Conservation (phyloP, 2,329 filamentous ascomycete genomes). For the Fusarium sp. region DNA sequence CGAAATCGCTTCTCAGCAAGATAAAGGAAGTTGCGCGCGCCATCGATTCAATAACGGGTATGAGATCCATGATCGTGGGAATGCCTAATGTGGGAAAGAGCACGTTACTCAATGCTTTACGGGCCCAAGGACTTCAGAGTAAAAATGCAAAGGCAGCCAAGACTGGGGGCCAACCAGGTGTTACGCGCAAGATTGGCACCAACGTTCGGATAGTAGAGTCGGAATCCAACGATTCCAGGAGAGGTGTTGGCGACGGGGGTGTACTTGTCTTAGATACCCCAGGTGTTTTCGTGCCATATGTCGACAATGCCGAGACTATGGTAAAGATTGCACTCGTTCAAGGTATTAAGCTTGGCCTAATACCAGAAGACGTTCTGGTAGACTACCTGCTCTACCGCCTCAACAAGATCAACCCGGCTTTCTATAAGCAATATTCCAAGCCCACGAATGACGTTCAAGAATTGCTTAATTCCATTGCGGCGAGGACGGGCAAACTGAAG, state of each 20-base stretch:
- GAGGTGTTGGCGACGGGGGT: conserved; percentile 61
- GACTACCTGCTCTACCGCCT: conserved; percentile 91
- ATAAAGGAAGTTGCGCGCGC: conserved; percentile 49
- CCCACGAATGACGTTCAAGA: conserved; percentile 88
- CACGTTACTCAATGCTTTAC: conserved; percentile 88
- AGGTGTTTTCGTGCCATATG: conserved; percentile 94
- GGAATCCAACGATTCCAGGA: conserved; percentile 58
- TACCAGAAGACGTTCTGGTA: conserved; percentile 80
- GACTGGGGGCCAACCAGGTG: conserved; percentile 87
- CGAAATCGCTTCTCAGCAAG: conserved; percentile 54
- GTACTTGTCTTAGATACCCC: conserved; percentile 93
- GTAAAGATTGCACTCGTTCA: conserved; percentile 93
- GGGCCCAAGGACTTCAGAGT: conserved; percentile 69
- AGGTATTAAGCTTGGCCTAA: conserved; percentile 88
- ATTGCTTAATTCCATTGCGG: conserved; percentile 77
- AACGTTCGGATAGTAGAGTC: conserved; percentile 78
- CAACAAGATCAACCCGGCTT: conserved; percentile 71
- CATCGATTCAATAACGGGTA: conserved; percentile 75
- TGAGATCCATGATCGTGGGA: conserved; percentile 87
- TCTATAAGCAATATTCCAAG: conserved; percentile 70
- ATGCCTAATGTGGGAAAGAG: conserved; percentile 99
- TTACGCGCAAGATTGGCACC: conserved; percentile 86
- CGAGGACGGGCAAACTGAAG: conserved; percentile 78
- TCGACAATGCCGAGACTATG: conserved; percentile 87
- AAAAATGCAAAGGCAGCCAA: conserved; percentile 72